Percentiles rank a stretch among this genome's conserved stretches.
These are phyloP conservation scores for Conticribra weissflogii DNA, from an alignment of 108 stramenopile genomes.

Conservation along the genomic window DNA sequence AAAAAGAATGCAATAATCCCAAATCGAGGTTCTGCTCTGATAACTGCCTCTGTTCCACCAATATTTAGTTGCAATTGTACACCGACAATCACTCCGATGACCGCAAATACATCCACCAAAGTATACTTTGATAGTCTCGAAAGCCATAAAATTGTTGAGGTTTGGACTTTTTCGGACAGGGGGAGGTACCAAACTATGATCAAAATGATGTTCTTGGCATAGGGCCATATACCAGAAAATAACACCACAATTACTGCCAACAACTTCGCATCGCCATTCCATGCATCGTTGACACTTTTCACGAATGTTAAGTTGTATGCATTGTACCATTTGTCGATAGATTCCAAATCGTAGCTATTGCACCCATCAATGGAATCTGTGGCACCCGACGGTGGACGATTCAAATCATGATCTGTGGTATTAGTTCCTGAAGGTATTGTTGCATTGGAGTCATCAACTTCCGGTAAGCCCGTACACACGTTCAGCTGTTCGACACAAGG, in stretches of 20 bases:
- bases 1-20: slow-evolving; percentile 52
- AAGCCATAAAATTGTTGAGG: slow-evolving; percentile 42
- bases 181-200: slow-evolving; percentile 49
- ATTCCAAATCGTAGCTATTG: slow-evolving; percentile 35
- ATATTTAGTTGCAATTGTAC: slow-evolving; percentile 53
- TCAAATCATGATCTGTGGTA: not conserved
- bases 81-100: slow-evolving; percentile 45
- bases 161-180: slow-evolving; percentile 15
- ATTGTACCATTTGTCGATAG: slow-evolving; percentile 36
- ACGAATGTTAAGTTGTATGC: slow-evolving; percentile 53
- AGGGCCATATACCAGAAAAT: slow-evolving; percentile 57
- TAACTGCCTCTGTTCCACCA: slow-evolving; percentile 46
- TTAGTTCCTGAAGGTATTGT: slow-evolving; percentile 3
- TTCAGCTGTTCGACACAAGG: slow-evolving; percentile 39
- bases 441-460: slow-evolving; percentile 7
- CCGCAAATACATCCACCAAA: slow-evolving; percentile 55
- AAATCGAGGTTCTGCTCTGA: slow-evolving; percentile 49
- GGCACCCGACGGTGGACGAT: slow-evolving; percentile 2
- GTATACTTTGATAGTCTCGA: slow-evolving; percentile 52
- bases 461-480: slow-evolving; percentile 40
- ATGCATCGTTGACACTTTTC: slow-evolving; percentile 51
- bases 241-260: slow-evolving; percentile 53
- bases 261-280: slow-evolving; percentile 56
- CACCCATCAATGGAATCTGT: slow-evolving; percentile 19
- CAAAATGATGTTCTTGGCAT: slow-evolving; percentile 52